A percentile compares a stretch with the other conserved stretches of the same genome.
Conservation (phyloP, 768 basidiomycete genomes). For the Leucocoprinus sp. region DNA sequence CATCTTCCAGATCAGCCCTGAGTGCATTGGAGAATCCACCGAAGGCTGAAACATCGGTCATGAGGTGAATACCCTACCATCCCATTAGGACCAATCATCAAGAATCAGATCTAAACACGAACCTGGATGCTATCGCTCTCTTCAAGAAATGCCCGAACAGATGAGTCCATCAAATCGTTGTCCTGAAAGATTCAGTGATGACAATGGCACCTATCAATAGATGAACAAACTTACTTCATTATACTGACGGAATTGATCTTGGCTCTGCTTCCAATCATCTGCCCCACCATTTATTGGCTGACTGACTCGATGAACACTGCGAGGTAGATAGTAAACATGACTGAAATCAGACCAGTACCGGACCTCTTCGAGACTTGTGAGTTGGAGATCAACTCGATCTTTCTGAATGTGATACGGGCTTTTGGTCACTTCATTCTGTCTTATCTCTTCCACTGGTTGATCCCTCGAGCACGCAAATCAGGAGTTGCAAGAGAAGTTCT, state of each 20-base stretch:
- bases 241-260: conserved; percentile 42
- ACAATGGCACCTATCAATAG: background rate
- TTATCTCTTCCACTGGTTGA: conserved; percentile 11
- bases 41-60: conserved; percentile 53
- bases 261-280: conserved; percentile 49
- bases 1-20: conserved; percentile 55
- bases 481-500: background rate
- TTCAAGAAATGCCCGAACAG: conserved; percentile 60
- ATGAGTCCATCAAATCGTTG: conserved; percentile 58
- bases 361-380: conserved; percentile 24
- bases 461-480: conserved; percentile 6
- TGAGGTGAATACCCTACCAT: conserved; percentile 59
- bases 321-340: conserved; percentile 55
- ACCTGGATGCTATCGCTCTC: conserved; percentile 75
- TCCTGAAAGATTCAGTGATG: conserved; percentile 32
- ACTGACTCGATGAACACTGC: conserved; percentile 56
- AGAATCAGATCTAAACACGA: background rate
- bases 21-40: conserved; percentile 58
- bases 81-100: background rate
- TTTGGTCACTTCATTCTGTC: conserved; percentile 30
- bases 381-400: conserved; percentile 5
- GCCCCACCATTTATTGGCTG: conserved; percentile 51
- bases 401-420: conserved; percentile 46
- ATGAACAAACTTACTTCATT: conserved; percentile 37
- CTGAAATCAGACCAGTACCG: conserved; percentile 67